A percentile compares a stretch with the other conserved stretches of the same genome.
Conservation (phyloP, 2,329 filamentous ascomycete species). For the Fusarium sp. region DNA sequence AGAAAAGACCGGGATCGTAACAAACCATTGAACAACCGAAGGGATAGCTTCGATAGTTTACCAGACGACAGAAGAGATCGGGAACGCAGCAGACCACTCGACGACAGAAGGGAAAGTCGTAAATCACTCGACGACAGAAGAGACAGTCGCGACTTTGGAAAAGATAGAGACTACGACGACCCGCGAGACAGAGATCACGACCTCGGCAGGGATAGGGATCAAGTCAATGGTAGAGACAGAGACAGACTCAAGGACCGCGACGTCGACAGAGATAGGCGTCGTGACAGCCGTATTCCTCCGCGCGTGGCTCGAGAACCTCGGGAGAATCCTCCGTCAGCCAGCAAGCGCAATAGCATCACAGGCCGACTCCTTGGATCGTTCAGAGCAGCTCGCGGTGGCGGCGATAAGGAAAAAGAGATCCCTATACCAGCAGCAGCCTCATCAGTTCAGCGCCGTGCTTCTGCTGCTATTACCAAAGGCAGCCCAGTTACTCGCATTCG, state of each 20-base stretch:
- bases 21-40: not conserved
- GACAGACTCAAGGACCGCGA: slow-evolving; percentile 29
- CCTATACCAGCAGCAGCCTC: slow-evolving; percentile 35
- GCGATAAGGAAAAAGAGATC: slow-evolving; percentile 45
- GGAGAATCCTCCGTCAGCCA: slow-evolving; percentile 43
- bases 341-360: slow-evolving; percentile 58
- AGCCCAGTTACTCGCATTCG: slow-evolving; percentile 56
- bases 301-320: slow-evolving; percentile 34
- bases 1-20: not conserved
- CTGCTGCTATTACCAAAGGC: slow-evolving; percentile 49
- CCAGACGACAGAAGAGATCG: not conserved
- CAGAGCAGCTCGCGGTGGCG: slow-evolving; percentile 49
- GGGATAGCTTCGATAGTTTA: not conserved
- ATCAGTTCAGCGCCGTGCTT: slow-evolving; percentile 49
- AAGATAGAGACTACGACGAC: slow-evolving; percentile 9
- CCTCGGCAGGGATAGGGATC: slow-evolving; percentile 23
- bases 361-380: slow-evolving; percentile 55
- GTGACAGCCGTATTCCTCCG: slow-evolving; percentile 40
- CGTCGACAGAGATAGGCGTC: slow-evolving; percentile 43
- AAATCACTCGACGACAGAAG: slow-evolving; percentile 7
- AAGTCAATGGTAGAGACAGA: slow-evolving; percentile 12
- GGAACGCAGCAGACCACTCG: not conserved
- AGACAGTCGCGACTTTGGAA: slow-evolving; percentile 15
- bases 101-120: slow-evolving; percentile 16
- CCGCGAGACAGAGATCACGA: slow-evolving; percentile 14